These are phyloP conservation scores for Ustilago esculenta DNA, from an alignment of 1,284 basidiomycete species.

Conservation along the genomic window DNA sequence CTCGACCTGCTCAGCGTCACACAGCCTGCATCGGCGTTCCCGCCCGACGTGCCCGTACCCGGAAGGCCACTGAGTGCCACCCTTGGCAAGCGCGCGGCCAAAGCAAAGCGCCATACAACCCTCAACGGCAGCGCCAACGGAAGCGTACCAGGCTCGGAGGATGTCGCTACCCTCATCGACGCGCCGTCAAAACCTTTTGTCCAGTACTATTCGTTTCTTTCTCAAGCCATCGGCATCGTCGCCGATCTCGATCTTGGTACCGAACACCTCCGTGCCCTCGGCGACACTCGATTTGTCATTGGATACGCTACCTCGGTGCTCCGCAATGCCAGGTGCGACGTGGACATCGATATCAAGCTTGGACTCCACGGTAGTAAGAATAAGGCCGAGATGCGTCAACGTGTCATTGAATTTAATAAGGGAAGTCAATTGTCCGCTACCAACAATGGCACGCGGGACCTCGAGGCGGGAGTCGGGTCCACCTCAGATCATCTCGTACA, in stretches of 20 bases:
- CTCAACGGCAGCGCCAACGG: slow-evolving; percentile 16
- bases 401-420: slow-evolving; percentile 29
- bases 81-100: slow-evolving; percentile 9
- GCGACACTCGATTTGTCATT: slow-evolving; percentile 86
- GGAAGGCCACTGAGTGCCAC: slow-evolving; percentile 8
- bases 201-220: slow-evolving; percentile 83
- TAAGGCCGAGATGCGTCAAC: slow-evolving; percentile 54
- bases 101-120: slow-evolving; percentile 4
- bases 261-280: slow-evolving; percentile 89
- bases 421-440: not conserved
- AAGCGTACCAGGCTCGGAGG: slow-evolving; percentile 22
- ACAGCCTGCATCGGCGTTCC: slow-evolving; percentile 70
- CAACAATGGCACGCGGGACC: not conserved
- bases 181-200: slow-evolving; percentile 46
- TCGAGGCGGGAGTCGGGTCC: not conserved
- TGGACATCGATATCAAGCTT: slow-evolving; percentile 59
- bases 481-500: slow-evolving; percentile 14
- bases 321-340: slow-evolving; percentile 52
- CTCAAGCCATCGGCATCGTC: slow-evolving; percentile 87
- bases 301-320: slow-evolving; percentile 75
- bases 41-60: slow-evolving; percentile 32
- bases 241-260: slow-evolving; percentile 82
- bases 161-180: slow-evolving; percentile 32
- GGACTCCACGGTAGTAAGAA: slow-evolving; percentile 49
- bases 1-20: slow-evolving; percentile 84